Evolutionary conservation across 2,329 filamentous ascomycete genomes (phyloP), one percentile per base, ranked within the genome.

Genomic region (Aspergillus sp.): DNA sequence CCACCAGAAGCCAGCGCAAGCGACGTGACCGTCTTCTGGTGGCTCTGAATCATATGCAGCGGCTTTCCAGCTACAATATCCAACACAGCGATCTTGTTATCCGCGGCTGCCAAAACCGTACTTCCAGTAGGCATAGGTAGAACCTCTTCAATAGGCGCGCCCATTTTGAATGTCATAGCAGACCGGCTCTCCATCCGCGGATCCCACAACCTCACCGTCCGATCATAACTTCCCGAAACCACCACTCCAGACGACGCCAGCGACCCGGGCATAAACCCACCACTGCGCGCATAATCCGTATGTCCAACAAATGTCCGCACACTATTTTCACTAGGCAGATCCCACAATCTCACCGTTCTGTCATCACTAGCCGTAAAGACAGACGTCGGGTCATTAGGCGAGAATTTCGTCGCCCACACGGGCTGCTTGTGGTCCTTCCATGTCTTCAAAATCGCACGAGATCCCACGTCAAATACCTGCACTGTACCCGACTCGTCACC

Each of bases 1-100:
- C 87, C 88, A 57, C 86, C 82, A 41, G 88, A 90, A 6, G 90
- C 90, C 30, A 94, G 74, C 45, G 85, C 84, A 47, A 98, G 78
- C 6, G 86, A 84, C 0, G 93, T 97, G 51, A 98, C 90, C 0
- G 93, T 95, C 81, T 97, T 98, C 65, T 98, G 93, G 70, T 98
- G 93, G 66, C 94, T 97, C 58, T 84, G 85, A 53, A 98, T 84
- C 63, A 95, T 76, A 58, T 90, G 85, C 49, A 95, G 75, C 4
- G 91, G 90, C 62, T 88, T 89, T 22, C 88, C 93, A 44, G 90
- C 91, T 13, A 97, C 86, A 41, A 98, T 80, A 66, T 98, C 93
- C 52, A 98, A 78, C 9, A 98, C 89, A 5, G 87, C 90, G 60
- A 98, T 88, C 53, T 87, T 82, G 62, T 88, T 94, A 49, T 88